phyloP scores from a whole-genome alignment of 2,329 filamentous ascomycete species.

The Fusarium sp. region DNA sequence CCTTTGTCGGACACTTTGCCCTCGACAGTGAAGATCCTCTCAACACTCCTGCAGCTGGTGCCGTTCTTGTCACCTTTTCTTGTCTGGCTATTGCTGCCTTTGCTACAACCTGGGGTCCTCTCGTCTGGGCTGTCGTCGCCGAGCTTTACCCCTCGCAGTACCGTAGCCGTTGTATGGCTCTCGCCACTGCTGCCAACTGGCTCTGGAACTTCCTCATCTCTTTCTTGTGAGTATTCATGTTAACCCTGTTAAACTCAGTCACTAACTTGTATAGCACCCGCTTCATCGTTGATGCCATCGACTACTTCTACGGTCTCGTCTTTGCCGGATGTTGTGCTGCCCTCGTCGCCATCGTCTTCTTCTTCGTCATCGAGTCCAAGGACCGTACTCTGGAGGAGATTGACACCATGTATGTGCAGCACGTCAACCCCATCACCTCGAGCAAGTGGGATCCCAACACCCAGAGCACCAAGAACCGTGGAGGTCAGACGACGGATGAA shows the following conservation, averaged over 20 bases:
- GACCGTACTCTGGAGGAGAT: conserved; percentile 80
- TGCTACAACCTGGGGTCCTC: conserved; percentile 77
- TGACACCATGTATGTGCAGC: conserved; percentile 77
- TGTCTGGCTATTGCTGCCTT: conserved; percentile 76
- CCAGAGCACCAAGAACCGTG: conserved; percentile 19
- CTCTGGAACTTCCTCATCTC: conserved; percentile 73
- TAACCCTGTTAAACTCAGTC: no score
- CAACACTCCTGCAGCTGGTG: conserved; percentile 63
- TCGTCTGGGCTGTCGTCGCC: conserved; percentile 74
- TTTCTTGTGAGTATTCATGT: conserved; percentile 50
- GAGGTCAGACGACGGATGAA: conserved; percentile 35
- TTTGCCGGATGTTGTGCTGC: conserved; percentile 76
- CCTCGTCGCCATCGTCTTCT: conserved; percentile 75
- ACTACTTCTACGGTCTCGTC: conserved; percentile 78
- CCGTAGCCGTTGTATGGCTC: conserved; percentile 64
- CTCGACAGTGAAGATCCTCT: conserved; percentile 56
- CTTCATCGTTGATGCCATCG: conserved; percentile 77
- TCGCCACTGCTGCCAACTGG: conserved; percentile 71
- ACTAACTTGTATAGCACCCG: conserved; percentile 64
- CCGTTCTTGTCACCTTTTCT: conserved; percentile 75
- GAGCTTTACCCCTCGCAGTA: conserved; percentile 73
- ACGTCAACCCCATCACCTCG: conserved; percentile 63
- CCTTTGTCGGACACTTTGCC: conserved; percentile 61
- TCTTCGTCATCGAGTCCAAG: conserved; percentile 81
- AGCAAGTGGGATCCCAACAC: conserved; percentile 41